Evolutionary conservation across 192 early-diverging fungal species (phyloP).

Genomic region (Backusella luteola): DNA sequence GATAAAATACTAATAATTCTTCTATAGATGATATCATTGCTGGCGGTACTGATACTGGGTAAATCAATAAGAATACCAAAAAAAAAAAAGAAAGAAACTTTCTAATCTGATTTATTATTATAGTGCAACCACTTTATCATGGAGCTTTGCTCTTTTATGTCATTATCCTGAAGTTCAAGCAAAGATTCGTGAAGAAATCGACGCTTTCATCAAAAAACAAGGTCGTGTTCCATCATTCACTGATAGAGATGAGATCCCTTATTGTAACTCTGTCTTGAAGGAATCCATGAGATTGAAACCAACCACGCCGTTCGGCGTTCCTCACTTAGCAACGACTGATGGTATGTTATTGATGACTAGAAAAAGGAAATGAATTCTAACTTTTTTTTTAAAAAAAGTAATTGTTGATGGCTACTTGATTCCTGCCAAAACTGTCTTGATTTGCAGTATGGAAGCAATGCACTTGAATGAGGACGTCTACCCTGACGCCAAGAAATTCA

Average conservation of each 20-base stretch:
- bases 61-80: not conserved
- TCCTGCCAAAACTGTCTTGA: slow-evolving; percentile 44
- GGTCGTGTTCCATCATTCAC: not conserved
- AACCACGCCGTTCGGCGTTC: not conserved
- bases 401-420: slow-evolving; percentile 43
- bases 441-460: slow-evolving; percentile 48
- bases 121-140: slow-evolving; percentile 16
- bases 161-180: slow-evolving; percentile 22
- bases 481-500: slow-evolving; percentile 44
- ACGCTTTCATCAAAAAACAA: not conserved
- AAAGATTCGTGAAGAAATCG: slow-evolving; percentile 14
- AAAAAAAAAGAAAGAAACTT: not conserved
- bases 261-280: slow-evolving; percentile 17
- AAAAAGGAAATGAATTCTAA: not conserved
- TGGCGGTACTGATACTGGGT: slow-evolving; percentile 18
- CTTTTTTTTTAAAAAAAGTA: not conserved
- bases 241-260: slow-evolving; percentile 13
- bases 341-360: not conserved
- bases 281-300: slow-evolving; percentile 21
- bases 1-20: not conserved
- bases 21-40: slow-evolving; percentile 9
- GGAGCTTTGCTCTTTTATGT: slow-evolving; percentile 18
- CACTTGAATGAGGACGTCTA: slow-evolving; percentile 37
- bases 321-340: slow-evolving; percentile 13
- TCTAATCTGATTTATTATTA: not conserved